A percentile compares a stretch with the other conserved stretches of the same genome.
These are phyloP conservation scores for Mortierella claussenii DNA, from an alignment of 192 early-diverging fungal species.

Conservation along the genomic window DNA sequence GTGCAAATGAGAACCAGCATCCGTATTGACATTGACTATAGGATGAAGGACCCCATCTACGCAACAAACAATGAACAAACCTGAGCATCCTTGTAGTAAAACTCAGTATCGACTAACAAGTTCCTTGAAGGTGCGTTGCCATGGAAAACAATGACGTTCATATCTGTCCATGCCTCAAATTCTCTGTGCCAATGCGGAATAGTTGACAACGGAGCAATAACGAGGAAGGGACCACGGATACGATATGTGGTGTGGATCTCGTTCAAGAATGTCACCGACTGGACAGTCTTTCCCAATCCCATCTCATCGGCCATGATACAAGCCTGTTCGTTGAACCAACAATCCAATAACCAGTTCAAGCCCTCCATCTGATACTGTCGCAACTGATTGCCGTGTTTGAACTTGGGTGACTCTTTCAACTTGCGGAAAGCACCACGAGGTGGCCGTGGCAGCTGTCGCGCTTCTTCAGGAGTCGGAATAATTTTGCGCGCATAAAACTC, in stretches of 20 bases:
- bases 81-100: conserved; percentile 56
- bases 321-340: conserved; percentile 80
- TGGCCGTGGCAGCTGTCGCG: conserved; percentile 55
- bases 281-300: conserved; percentile 88
- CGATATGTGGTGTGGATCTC: conserved; percentile 70
- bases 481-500: conserved; percentile 72
- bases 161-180: conserved; percentile 49
- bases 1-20: no score
- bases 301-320: conserved; percentile 99
- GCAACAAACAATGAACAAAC: conserved; percentile 7
- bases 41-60: no score
- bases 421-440: conserved; percentile 63
- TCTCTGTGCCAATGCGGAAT: conserved; percentile 77
- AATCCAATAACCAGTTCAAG: conserved; percentile 85
- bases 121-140: conserved; percentile 76
- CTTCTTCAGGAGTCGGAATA: conserved; percentile 64
- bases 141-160: conserved; percentile 61
- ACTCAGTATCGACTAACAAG: conserved; percentile 85
- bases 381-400: conserved; percentile 76
- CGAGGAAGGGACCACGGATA: conserved; percentile 79
- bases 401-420: conserved; percentile 72
- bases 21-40: no score
- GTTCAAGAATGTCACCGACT: conserved; percentile 81
- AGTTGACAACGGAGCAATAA: conserved; percentile 68
- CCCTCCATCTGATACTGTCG: conserved; percentile 86